Conservation (phyloP, 1,284 basidiomycete species). For the Pseudozyma sp. region DNA sequence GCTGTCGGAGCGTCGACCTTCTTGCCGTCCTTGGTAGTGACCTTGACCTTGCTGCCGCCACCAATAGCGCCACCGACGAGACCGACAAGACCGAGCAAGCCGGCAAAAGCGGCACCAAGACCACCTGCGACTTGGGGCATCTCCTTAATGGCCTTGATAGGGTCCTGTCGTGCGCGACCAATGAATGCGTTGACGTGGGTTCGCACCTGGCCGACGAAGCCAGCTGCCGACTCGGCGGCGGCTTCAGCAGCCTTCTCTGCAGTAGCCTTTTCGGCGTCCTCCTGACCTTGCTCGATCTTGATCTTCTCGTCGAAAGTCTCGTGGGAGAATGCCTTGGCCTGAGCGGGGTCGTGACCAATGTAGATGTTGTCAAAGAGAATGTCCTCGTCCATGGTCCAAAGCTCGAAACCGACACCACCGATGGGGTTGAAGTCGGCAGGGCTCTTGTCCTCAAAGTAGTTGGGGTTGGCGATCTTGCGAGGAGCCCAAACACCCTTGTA, state of each 20-base stretch:
- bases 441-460: conserved; percentile 87
- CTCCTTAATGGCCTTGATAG: conserved; percentile 60
- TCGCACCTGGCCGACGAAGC: conserved; percentile 44
- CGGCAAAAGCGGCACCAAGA: conserved; percentile 57
- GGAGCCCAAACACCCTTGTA: conserved; percentile 66
- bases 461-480: conserved; percentile 77
- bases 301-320: conserved; percentile 65
- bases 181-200: conserved; percentile 50
- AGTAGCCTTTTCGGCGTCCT: conserved; percentile 43
- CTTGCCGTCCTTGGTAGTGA: conserved; percentile 52
- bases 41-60: conserved; percentile 34
- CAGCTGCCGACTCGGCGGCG: conserved; percentile 21
- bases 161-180: conserved; percentile 47
- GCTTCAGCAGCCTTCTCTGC: conserved; percentile 40
- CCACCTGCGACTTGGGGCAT: conserved; percentile 61
- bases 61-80: conserved; percentile 54
- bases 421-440: conserved; percentile 79
- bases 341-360: conserved; percentile 61
- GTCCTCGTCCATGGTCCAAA: conserved; percentile 69
- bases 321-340: conserved; percentile 59
- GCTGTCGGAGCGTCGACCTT: conserved; percentile 52
- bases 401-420: conserved; percentile 66
- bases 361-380: conserved; percentile 69
- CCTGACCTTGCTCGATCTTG: conserved; percentile 62
- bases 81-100: conserved; percentile 56